A percentile compares a stretch with the other conserved stretches of the same genome.
Conservation (phyloP, 306 rosid species). For the Fagus crenata region DNA sequence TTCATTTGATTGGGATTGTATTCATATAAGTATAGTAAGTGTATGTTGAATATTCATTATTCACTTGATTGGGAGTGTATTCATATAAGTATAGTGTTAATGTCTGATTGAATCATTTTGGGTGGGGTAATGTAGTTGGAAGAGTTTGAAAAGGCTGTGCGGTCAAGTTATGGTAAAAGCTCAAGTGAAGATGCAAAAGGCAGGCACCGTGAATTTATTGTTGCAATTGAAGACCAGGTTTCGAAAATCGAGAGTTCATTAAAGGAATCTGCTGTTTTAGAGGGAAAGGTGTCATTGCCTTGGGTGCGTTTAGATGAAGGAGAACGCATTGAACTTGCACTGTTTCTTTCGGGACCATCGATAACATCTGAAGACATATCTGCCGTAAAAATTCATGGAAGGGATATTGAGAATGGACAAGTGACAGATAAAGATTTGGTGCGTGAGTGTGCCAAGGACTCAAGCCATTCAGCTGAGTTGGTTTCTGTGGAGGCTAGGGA, state of each 20-base stretch:
- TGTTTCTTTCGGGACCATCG: slow-evolving; percentile 69
- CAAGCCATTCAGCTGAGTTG: slow-evolving; percentile 38
- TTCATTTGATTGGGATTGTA: neutral
- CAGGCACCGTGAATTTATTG: slow-evolving; percentile 70
- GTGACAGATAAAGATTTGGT: slow-evolving; percentile 31
- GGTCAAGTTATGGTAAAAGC: slow-evolving; percentile 59
- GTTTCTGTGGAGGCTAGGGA: slow-evolving; percentile 35
- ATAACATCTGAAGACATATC: slow-evolving; percentile 26
- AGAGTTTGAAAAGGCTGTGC: slow-evolving; percentile 74
- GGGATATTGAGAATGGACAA: slow-evolving; percentile 39
- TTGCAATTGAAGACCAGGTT: slow-evolving; percentile 62
- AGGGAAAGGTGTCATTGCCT: slow-evolving; percentile 55
- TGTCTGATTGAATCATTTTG: slow-evolving; percentile 26
- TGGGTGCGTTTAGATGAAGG: slow-evolving; percentile 86
- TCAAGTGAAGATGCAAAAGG: slow-evolving; percentile 57
- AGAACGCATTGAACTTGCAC: slow-evolving; percentile 75
- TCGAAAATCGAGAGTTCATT: slow-evolving; percentile 53
- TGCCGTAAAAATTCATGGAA: slow-evolving; percentile 18
- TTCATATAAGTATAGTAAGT: slow-evolving; percentile 8
- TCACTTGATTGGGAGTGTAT: too few relatives aligned
- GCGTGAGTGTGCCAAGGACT: slow-evolving; percentile 35
- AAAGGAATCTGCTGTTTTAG: slow-evolving; percentile 46
- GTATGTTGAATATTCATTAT: neutral
- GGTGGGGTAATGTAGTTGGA: slow-evolving; percentile 66
- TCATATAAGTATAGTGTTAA: slow-evolving; percentile 6